Conservation (phyloP, 495 filamentous ascomycete genomes). For the Cercophora scortea region DNA sequence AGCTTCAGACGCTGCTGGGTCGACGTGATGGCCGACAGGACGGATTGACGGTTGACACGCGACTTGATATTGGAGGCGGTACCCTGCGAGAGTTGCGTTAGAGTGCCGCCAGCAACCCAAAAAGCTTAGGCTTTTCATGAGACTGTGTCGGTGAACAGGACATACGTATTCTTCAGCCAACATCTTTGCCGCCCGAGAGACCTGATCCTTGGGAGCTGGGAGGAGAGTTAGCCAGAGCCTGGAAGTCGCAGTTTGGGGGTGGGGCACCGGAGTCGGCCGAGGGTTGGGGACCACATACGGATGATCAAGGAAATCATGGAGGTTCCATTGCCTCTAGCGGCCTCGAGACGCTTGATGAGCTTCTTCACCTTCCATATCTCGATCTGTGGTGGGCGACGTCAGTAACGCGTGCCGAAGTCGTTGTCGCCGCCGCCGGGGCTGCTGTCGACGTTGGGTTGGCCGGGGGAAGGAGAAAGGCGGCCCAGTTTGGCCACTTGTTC, state of each 20-base stretch:
- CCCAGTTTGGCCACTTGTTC: neutral
- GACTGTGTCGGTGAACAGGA: neutral
- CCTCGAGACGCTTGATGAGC: conserved; percentile 90
- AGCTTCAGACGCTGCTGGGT: conserved; percentile 98
- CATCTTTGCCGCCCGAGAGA: conserved; percentile 96
- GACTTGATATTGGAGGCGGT: conserved; percentile 99
- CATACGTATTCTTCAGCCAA: conserved; percentile 99
- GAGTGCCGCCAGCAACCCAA: conserved; percentile 4
- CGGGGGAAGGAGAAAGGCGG: no score
- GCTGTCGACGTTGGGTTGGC: no score
- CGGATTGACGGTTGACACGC: conserved; percentile 94
- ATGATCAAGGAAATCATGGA: conserved; percentile 99
- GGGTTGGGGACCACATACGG: conserved; percentile 49
- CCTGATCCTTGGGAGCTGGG: conserved; percentile 91
- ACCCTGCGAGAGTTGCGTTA: conserved; percentile 50
- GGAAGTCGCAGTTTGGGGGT: conserved; percentile 1
- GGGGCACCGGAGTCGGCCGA: conserved; percentile 10
- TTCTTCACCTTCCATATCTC: conserved; percentile 92
- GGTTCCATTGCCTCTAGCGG: conserved; percentile 89
- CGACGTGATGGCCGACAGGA: conserved; percentile 95
- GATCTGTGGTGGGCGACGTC: conserved; percentile 31
- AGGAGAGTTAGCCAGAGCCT: conserved; percentile 9
- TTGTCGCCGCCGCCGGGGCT: no score
- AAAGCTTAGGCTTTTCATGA: neutral
- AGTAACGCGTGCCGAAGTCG: neutral